Percentiles rank a stretch among this genome's conserved stretches.
These are phyloP conservation scores for Nicotiana tabacum DNA, from an alignment of 257 asterid species.

Conservation along the genomic window DNA sequence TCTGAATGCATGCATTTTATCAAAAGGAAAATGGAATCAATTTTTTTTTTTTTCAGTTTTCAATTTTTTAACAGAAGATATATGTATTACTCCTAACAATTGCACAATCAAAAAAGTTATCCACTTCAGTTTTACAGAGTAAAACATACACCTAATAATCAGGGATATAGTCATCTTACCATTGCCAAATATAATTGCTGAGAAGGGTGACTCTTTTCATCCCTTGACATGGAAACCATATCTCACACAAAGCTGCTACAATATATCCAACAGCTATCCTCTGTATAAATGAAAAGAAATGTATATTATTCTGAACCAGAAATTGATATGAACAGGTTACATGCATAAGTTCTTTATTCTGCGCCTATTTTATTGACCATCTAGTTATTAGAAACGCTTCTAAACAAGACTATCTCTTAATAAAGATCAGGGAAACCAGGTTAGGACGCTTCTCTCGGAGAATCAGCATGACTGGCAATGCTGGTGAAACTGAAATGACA, in stretches of 20 bases:
- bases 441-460: neutral
- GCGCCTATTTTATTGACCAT: neutral
- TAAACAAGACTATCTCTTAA: neutral
- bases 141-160: neutral
- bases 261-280: conserved; percentile 82
- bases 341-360: neutral
- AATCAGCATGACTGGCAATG: neutral
- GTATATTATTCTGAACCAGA: neutral
- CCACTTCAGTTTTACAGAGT: neutral
- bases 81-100: neutral
- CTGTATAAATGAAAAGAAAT: conserved; percentile 27
- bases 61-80: neutral
- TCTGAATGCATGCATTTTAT: neutral
- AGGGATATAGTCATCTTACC: conserved; percentile 43
- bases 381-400: neutral
- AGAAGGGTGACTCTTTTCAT: conserved; percentile 31
- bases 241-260: conserved; percentile 73
- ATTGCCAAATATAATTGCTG: conserved; percentile 43
- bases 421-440: neutral
- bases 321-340: neutral
- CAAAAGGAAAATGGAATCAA: neutral
- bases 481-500: neutral
- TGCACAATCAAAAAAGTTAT: neutral
- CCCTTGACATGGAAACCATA: conserved; percentile 69
- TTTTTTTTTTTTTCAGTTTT: neutral